phyloP scores from a whole-genome alignment of 495 filamentous ascomycete genomes.

The Trichocladium antarcticum region DNA sequence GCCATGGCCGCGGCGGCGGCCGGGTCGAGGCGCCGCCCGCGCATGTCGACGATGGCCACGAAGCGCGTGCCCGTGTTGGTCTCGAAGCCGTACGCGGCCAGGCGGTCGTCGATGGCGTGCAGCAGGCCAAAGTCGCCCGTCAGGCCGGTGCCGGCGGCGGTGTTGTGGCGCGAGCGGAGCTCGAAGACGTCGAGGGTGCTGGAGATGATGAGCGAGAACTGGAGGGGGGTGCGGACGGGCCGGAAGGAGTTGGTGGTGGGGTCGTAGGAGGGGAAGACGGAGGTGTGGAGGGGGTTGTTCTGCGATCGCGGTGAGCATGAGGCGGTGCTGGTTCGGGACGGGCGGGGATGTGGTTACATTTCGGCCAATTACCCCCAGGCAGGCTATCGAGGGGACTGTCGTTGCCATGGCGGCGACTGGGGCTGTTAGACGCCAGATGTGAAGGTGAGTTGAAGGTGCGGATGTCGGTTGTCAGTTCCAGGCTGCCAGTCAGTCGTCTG shows the following conservation, averaged over 20 bases:
- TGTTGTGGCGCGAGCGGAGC: slow-evolving; percentile 54
- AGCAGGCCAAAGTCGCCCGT: slow-evolving; percentile 80
- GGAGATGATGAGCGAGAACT: slow-evolving; percentile 85
- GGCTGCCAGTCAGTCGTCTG: not conserved
- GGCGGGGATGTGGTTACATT: slow-evolving; percentile 40
- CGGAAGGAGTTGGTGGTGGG: slow-evolving; percentile 31
- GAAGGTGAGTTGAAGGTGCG: not conserved
- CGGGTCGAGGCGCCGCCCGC: slow-evolving; percentile 42
- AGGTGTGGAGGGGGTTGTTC: slow-evolving; percentile 94
- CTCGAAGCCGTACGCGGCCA: slow-evolving; percentile 87
- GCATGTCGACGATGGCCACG: slow-evolving; percentile 77
- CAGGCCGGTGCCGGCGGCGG: slow-evolving; percentile 43
- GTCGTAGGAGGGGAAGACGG: slow-evolving; percentile 67
- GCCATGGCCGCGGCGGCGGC: slow-evolving; percentile 13
- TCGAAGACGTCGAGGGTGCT: slow-evolving; percentile 91
- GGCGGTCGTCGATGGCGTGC: slow-evolving; percentile 81
- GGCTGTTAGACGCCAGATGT: not conserved
- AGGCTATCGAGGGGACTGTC: slow-evolving; percentile 65
- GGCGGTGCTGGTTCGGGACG: not conserved
- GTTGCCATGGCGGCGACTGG: slow-evolving; percentile 29
- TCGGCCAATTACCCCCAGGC: slow-evolving; percentile 86
- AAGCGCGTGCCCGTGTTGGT: slow-evolving; percentile 94
- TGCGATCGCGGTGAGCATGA: slow-evolving; percentile 31
- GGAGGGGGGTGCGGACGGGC: slow-evolving; percentile 51
- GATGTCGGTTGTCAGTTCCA: not conserved